Percentiles rank a stretch among this genome's conserved stretches.
Conservation (phyloP, 495 filamentous ascomycete genomes). For the Aspergillus kassunensis region DNA sequence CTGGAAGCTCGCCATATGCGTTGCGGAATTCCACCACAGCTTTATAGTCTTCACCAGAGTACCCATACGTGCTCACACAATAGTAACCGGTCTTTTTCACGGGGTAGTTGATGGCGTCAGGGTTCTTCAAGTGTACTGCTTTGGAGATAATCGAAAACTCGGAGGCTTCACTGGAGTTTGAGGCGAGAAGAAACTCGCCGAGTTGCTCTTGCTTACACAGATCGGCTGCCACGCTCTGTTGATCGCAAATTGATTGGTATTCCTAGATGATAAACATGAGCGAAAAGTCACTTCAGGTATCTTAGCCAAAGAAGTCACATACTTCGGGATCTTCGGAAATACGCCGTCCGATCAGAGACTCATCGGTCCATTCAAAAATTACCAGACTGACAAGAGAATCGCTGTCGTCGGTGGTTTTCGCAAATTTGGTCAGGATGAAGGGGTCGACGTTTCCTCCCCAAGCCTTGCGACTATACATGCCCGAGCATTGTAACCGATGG, state of each 20-base stretch:
- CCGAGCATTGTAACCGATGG: constrained; percentile 83
- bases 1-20: constrained; percentile 93
- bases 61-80: constrained; percentile 77
- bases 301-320: constrained; percentile 8
- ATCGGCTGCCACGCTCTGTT: constrained; percentile 57
- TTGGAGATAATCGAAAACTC: constrained; percentile 68
- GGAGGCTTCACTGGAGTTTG: constrained; percentile 66
- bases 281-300: neutral
- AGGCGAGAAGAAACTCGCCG: constrained; percentile 78
- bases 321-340: constrained; percentile 34
- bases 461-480: constrained; percentile 89
- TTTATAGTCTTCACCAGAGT: constrained; percentile 58
- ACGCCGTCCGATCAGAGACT: constrained; percentile 64
- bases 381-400: constrained; percentile 80
- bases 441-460: constrained; percentile 91
- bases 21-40: constrained; percentile 90
- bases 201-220: constrained; percentile 70
- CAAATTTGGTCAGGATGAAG: constrained; percentile 80
- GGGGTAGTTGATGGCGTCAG: constrained; percentile 69
- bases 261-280: constrained; percentile 31
- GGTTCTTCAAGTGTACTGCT: constrained; percentile 77
- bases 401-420: constrained; percentile 52
- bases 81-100: constrained; percentile 92
- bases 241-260: constrained; percentile 74
- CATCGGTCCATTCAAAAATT: constrained; percentile 92